Percentiles rank a stretch among this genome's conserved stretches.
Evolutionary conservation across 139 green algal genomes (phyloP).

Genomic region (Auxenochlorella protothecoides): DNA sequence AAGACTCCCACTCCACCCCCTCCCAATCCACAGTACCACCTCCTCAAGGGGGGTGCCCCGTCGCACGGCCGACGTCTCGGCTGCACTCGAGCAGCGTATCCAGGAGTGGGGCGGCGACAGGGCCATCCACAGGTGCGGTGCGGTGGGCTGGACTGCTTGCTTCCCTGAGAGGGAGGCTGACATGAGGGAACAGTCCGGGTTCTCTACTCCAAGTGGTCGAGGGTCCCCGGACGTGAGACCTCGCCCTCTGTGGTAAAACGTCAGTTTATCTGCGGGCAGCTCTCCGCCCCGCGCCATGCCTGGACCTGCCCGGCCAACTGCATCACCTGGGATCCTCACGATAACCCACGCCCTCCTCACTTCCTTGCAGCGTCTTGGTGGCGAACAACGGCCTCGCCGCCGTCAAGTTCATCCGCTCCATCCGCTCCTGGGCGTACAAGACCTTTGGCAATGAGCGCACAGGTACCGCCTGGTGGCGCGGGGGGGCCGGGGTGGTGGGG

Average conservation of each 20-base stretch:
- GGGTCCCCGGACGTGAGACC: no score
- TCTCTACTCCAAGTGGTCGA: no score
- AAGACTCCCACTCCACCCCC: neutral
- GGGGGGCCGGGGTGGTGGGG: no score
- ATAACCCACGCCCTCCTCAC: neutral
- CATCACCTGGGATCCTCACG: neutral
- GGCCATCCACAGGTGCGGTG: constrained; percentile 13
- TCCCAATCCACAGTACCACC: neutral
- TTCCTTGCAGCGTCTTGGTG: constrained; percentile 64
- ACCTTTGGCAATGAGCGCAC: constrained; percentile 46
- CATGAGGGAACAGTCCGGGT: no score
- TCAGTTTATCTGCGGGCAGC: neutral
- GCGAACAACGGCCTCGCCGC: constrained; percentile 92
- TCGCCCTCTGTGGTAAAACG: neutral
- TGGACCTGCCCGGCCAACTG: neutral
- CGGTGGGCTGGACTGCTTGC: neutral
- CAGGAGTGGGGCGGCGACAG: constrained; percentile 19
- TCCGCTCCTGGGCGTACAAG: constrained; percentile 75
- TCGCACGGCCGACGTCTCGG: constrained; percentile 10
- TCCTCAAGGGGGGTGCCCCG: constrained; percentile 21
- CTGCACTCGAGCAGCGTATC: constrained; percentile 12
- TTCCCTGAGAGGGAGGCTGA: neutral
- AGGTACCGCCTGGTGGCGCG: no score
- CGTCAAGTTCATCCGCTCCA: constrained; percentile 94
- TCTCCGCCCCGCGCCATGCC: neutral